A percentile compares a stretch with the other conserved stretches of the same genome.
These are phyloP conservation scores for Aulographum hederae DNA, from an alignment of 2,329 filamentous ascomycete genomes.

Conservation along the genomic window DNA sequence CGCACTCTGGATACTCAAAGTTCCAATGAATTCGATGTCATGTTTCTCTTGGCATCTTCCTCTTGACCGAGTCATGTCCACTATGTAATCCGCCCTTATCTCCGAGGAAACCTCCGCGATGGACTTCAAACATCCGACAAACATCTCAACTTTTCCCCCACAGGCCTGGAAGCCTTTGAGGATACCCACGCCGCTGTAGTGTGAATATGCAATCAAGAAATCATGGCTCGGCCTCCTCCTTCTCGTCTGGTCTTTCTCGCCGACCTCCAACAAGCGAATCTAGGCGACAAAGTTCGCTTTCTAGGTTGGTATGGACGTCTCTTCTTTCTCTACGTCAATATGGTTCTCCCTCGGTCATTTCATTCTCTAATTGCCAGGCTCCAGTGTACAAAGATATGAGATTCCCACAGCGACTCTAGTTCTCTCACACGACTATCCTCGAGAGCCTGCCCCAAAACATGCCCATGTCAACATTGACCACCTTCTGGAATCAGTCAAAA, in stretches of 20 bases:
- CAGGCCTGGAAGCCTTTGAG: too few relatives aligned
- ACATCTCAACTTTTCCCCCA: too few relatives aligned
- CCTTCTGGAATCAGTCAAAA: slow-evolving; percentile 45
- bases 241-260: slow-evolving; percentile 28
- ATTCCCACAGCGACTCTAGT: slow-evolving; percentile 40
- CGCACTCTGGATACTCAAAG: too few relatives aligned
- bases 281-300: slow-evolving; percentile 74
- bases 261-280: slow-evolving; percentile 25
- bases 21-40: too few relatives aligned
- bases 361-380: slow-evolving; percentile 3
- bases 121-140: too few relatives aligned
- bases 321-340: neutral
- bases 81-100: too few relatives aligned
- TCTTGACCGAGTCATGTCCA: too few relatives aligned
- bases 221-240: slow-evolving; percentile 38
- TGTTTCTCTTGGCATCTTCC: too few relatives aligned
- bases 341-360: neutral
- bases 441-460: slow-evolving; percentile 17
- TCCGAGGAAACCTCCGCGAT: too few relatives aligned
- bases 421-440: slow-evolving; percentile 44
- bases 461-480: slow-evolving; percentile 54
- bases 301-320: slow-evolving; percentile 60
- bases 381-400: slow-evolving; percentile 41
- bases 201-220: neutral
- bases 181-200: too few relatives aligned